A percentile compares a stretch with the other conserved stretches of the same genome.
These are phyloP conservation scores for Aspergillus ochraceoroseus DNA, from an alignment of 2,329 filamentous ascomycete species.

Conservation along the genomic window DNA sequence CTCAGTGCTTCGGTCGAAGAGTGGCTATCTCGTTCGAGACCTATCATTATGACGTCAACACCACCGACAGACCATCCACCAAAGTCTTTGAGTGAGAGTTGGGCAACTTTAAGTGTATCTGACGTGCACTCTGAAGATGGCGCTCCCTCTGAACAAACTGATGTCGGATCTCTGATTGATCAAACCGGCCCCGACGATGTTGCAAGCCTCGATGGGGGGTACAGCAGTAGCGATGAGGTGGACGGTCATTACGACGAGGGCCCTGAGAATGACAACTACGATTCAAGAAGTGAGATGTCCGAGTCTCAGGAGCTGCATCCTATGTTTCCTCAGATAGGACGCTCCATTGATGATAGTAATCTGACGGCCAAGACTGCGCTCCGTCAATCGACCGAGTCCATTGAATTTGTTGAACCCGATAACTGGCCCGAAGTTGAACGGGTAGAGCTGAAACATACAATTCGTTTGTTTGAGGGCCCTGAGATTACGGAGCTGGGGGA, in stretches of 20 bases:
- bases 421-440: slow-evolving; percentile 38
- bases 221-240: slow-evolving; percentile 34
- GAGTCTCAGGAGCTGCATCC: slow-evolving; percentile 31
- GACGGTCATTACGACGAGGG: slow-evolving; percentile 32
- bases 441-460: slow-evolving; percentile 42
- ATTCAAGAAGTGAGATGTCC: slow-evolving; percentile 26
- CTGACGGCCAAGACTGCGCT: slow-evolving; percentile 35
- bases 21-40: slow-evolving; percentile 41
- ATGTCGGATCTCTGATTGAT: slow-evolving; percentile 43
- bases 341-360: slow-evolving; percentile 35
- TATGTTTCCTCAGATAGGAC: slow-evolving; percentile 26
- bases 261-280: slow-evolving; percentile 26
- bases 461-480: slow-evolving; percentile 34
- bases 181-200: slow-evolving; percentile 43
- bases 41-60: slow-evolving; percentile 40
- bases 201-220: slow-evolving; percentile 41
- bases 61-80: slow-evolving; percentile 24
- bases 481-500: slow-evolving; percentile 30
- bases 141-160: slow-evolving; percentile 43
- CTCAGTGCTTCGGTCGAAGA: slow-evolving; percentile 38
- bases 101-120: slow-evolving; percentile 44
- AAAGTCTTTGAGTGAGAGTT: slow-evolving; percentile 43
- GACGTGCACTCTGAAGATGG: slow-evolving; percentile 46
- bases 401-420: slow-evolving; percentile 43
- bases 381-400: slow-evolving; percentile 34